Evolutionary conservation across 371 early-diverging fungal genomes (phyloP).

Genomic region (Entomophthora muscae): DNA sequence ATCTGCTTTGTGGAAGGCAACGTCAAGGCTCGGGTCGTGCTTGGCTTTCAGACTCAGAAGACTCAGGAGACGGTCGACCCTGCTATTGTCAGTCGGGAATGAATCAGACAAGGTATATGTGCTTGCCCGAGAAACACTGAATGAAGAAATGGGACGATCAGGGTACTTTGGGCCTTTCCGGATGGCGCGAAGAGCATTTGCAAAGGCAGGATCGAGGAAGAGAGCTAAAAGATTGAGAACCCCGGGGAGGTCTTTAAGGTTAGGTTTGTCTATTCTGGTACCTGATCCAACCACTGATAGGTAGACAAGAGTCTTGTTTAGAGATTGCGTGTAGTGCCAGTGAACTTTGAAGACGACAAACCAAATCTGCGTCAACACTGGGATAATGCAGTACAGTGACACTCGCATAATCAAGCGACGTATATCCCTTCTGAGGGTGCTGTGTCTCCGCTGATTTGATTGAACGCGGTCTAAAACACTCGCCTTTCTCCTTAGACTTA

Average conservation of each 20-base stretch:
- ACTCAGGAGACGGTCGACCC: too few relatives aligned
- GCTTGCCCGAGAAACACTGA: too few relatives aligned
- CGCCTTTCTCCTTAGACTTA: background rate
- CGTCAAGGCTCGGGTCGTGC: too few relatives aligned
- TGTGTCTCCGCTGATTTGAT: too few relatives aligned
- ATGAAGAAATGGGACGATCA: too few relatives aligned
- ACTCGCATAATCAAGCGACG: background rate
- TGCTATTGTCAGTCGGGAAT: too few relatives aligned
- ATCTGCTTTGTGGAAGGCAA: too few relatives aligned
- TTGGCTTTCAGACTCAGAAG: too few relatives aligned
- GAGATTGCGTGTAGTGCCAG: background rate
- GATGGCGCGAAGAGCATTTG: background rate
- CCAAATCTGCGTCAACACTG: background rate
- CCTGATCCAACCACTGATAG: background rate
- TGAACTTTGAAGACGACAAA: background rate
- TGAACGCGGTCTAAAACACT: background rate
- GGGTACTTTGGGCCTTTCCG: background rate
- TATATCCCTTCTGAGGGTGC: background rate
- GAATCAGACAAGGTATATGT: too few relatives aligned
- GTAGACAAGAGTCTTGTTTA: background rate
- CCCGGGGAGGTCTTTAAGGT: background rate
- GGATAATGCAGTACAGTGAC: conserved; percentile 2
- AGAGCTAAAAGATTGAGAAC: background rate
- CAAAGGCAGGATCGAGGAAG: background rate
- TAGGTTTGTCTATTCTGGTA: background rate